Conservation (phyloP, 345 rosid species). For the Raphanus sativus region DNA sequence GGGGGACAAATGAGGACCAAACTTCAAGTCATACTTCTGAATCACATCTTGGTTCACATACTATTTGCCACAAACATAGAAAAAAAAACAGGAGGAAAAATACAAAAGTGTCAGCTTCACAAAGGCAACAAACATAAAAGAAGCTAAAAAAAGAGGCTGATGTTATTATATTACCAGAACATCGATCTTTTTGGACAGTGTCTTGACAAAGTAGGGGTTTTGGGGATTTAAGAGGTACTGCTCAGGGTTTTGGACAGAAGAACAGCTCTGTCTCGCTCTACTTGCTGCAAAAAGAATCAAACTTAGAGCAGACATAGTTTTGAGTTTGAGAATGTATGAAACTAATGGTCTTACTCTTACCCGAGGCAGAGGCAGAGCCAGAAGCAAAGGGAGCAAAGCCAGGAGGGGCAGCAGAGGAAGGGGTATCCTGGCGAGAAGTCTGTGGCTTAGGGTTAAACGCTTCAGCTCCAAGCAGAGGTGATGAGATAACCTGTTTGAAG, state of each 20-base stretch:
- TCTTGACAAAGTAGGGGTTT: neutral
- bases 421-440: neutral
- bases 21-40: neutral
- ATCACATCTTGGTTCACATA: neutral
- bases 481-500: neutral
- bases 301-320: neutral
- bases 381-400: neutral
- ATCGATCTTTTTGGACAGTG: neutral
- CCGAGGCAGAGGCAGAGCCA: neutral
- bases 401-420: neutral
- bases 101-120: neutral
- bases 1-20: neutral
- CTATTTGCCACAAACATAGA: neutral
- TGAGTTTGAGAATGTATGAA: neutral
- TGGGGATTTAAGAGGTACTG: neutral
- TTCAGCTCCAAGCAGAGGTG: neutral
- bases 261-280: neutral
- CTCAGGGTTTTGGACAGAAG: neutral
- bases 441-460: neutral
- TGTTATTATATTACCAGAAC: neutral
- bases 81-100: neutral
- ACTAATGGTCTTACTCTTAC: neutral
- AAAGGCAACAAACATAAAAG: neutral
- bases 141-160: neutral
- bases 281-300: neutral